Evolutionary conservation across 768 basidiomycete genomes (phyloP).

Genomic region (Termitomyces sp.): DNA sequence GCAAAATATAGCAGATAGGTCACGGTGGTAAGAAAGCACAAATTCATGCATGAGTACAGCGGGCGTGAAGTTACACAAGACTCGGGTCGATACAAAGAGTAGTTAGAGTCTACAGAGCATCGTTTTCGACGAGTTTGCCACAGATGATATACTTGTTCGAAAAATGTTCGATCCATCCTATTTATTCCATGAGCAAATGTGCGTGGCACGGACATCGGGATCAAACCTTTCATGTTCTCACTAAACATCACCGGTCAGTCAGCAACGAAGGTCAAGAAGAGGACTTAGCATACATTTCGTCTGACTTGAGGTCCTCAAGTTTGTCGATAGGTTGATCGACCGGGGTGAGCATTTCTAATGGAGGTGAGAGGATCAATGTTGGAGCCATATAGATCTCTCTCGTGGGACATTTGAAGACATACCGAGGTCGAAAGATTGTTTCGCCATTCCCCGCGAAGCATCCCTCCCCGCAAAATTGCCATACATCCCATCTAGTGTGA

Average conservation of each 20-base stretch:
- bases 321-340: slow-evolving; percentile 84
- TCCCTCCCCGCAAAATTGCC: slow-evolving; percentile 97
- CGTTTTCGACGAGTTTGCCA: slow-evolving; percentile 83
- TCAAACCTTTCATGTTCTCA: slow-evolving; percentile 87
- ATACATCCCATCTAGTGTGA: slow-evolving; percentile 81
- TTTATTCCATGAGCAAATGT: slow-evolving; percentile 2
- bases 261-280: not conserved
- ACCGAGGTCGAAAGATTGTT: slow-evolving; percentile 95
- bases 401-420: slow-evolving; percentile 18
- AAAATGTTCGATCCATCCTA: slow-evolving; percentile 94
- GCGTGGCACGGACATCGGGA: not conserved
- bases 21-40: not conserved
- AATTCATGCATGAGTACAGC: not conserved
- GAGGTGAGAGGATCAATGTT: not conserved
- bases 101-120: slow-evolving; percentile 32
- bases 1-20: not conserved
- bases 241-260: slow-evolving; percentile 32
- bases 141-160: slow-evolving; percentile 88
- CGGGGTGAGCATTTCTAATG: slow-evolving; percentile 83
- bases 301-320: slow-evolving; percentile 67
- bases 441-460: slow-evolving; percentile 95
- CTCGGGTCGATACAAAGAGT: not conserved
- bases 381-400: not conserved
- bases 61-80: not conserved
- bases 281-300: slow-evolving; percentile 68